Percentiles rank a stretch among this genome's conserved stretches.
These are phyloP conservation scores for Cercospora sp. DNA, from an alignment of 2,329 filamentous ascomycete genomes.

Conservation along the genomic window DNA sequence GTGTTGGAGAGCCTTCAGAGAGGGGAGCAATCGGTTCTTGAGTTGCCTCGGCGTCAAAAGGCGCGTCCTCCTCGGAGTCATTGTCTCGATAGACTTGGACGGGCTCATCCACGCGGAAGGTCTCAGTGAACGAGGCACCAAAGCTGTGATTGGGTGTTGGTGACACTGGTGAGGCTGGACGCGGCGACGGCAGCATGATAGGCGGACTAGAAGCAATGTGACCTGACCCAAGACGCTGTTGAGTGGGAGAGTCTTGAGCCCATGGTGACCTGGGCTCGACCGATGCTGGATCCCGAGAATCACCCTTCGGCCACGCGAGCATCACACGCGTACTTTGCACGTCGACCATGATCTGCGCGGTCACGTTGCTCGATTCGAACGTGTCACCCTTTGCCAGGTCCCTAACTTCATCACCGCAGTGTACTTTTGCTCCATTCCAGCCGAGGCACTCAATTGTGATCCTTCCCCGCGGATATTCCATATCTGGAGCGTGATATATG, in stretches of 20 bases:
- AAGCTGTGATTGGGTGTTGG: conserved; percentile 56
- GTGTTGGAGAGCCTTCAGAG: conserved; percentile 22
- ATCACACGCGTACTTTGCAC: conserved; percentile 90
- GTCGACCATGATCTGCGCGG: conserved; percentile 89
- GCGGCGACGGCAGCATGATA: conserved; percentile 61
- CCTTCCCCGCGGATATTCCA: conserved; percentile 68
- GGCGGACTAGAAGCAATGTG: conserved; percentile 59
- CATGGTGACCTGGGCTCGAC: conserved; percentile 62
- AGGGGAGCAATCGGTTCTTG: conserved; percentile 24
- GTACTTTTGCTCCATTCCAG: conserved; percentile 93
- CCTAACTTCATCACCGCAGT: conserved; percentile 84
- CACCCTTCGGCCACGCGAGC: conserved; percentile 74
- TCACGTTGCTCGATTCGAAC: conserved; percentile 85
- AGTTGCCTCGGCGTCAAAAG: conserved; percentile 29
- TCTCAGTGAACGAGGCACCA: conserved; percentile 46
- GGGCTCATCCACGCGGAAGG: conserved; percentile 43
- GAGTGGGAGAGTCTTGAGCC: conserved; percentile 61
- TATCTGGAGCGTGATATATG: conserved; percentile 70
- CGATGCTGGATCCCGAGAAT: conserved; percentile 52
- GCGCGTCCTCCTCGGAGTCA: conserved; percentile 54
- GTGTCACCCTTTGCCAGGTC: conserved; percentile 84
- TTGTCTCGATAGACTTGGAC: conserved; percentile 76
- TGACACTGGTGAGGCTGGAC: conserved; percentile 73
- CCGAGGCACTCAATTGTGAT: conserved; percentile 89
- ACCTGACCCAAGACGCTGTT: conserved; percentile 47